Evolutionary conservation across 148 eudicot genomes (phyloP), one percentile per base, ranked within the genome.

Genomic region (Drosera capensis): DNA sequence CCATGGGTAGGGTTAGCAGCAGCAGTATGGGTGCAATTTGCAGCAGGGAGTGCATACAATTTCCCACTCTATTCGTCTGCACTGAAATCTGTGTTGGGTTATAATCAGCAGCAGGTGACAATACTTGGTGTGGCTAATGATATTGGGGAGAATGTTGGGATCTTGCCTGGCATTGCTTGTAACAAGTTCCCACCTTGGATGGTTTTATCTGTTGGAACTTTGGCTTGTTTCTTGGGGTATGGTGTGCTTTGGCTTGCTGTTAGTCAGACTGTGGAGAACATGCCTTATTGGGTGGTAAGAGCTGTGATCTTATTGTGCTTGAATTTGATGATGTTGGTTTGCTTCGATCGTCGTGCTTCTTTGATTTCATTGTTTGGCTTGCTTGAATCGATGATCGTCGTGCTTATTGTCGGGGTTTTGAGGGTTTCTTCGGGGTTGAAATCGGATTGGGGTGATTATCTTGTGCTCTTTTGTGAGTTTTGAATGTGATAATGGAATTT

Each of bases 1-100:
- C 96, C 96, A 54, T 88, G 96, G 96, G 92, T 88, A 8, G 94
- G 96, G 20, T 49, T 88, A 23, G 83, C 77, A 13, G 96, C 96
- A 1, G 94, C 96, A 18, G 84, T 88, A 5, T 88, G 96, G 96
- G 81, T 83, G 26, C 73, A 88, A 63, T 77, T 83, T 40, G 86
- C 94, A 7, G 82, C 92, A 14, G 96, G 96, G 14, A 83, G 53
- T 49, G 56, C 71, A 0, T 88, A 83, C 45, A 77, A 61, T 38
- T 88, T 88, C 45, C 92, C 96, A 8, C 65, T 88, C 0, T 88
- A 72, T 41, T 77, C 96, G 0, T 52, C 61, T 12, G 37, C 96
- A 1, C 68, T 88, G 22, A 88, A 83, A 58, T 61, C 82, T 3
- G 78, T 80, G 1, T 41, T 88, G 58, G 93, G 97, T 38, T 80